phyloP scores from a whole-genome alignment of 768 basidiomycete genomes.

The Termitomyces sp. region DNA sequence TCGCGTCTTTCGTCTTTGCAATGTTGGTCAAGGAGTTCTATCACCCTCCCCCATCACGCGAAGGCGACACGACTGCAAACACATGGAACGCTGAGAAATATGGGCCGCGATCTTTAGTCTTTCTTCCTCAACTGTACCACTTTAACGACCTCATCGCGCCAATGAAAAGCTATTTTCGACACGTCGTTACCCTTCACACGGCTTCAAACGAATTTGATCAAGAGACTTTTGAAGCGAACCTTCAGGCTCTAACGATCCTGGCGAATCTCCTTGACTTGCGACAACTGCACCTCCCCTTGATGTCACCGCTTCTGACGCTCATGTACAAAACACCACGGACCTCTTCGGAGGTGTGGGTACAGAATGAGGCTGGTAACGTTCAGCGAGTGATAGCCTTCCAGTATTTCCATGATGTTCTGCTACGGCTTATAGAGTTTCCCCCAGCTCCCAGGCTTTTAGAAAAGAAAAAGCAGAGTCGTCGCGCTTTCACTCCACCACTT shows the following conservation, averaged over 20 bases:
- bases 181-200: not conserved
- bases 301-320: constrained; percentile 40
- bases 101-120: constrained; percentile 6
- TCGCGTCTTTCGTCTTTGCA: constrained; percentile 69
- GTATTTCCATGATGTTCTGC: constrained; percentile 47
- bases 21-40: constrained; percentile 63
- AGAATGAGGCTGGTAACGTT: constrained; percentile 18
- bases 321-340: constrained; percentile 43
- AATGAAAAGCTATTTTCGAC: not conserved
- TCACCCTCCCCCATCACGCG: constrained; percentile 17
- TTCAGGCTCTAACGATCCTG: constrained; percentile 62
- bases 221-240: constrained; percentile 25
- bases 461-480: not conserved
- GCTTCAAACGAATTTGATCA: constrained; percentile 5
- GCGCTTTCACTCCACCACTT: constrained; percentile 14
- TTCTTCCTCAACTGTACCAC: not conserved
- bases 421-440: constrained; percentile 31
- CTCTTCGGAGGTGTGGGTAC: constrained; percentile 33
- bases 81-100: constrained; percentile 7
- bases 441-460: constrained; percentile 12
- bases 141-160: not conserved
- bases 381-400: constrained; percentile 32
- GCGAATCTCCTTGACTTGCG: constrained; percentile 46
- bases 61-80: constrained; percentile 11
- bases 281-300: constrained; percentile 37